A percentile compares a stretch with the other conserved stretches of the same genome.
phyloP scores from a whole-genome alignment of 345 rosid species.

The Raphanus raphanistrum region DNA sequence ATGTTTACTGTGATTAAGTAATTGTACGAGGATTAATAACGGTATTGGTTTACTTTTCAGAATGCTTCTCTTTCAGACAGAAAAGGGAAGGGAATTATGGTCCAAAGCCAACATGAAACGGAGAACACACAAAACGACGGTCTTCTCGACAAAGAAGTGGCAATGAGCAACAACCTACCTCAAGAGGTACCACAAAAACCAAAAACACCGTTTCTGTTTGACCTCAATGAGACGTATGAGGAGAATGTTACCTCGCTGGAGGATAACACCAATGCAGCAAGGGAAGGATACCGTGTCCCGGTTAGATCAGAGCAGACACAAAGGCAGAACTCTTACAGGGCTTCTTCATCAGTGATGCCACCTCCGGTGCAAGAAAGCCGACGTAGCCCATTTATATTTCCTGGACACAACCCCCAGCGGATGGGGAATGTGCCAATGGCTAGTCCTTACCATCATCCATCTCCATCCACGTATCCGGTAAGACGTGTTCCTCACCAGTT shows the following conservation, averaged over 20 bases:
- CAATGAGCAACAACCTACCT: not conserved
- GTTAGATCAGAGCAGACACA: no score
- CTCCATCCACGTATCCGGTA: not conserved
- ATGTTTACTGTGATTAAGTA: not conserved
- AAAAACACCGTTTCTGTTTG: not conserved
- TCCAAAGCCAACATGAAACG: not conserved
- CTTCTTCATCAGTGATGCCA: not conserved
- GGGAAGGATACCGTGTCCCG: not conserved
- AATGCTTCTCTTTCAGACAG: not conserved
- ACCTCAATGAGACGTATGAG: not conserved
- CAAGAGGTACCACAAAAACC: not conserved
- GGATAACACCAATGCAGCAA: not conserved
- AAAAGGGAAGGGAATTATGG: not conserved
- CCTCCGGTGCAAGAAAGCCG: not conserved
- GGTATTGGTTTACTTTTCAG: not conserved
- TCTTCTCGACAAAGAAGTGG: not conserved
- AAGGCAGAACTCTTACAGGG: not conserved
- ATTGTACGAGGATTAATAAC: not conserved
- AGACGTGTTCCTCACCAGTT: not conserved
- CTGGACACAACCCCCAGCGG: not conserved
- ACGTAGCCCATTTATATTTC: not conserved
- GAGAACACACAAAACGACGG: not conserved
- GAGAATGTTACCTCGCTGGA: not conserved
- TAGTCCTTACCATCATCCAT: not conserved
- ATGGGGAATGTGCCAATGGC: not conserved